Evolutionary conservation across 1,284 basidiomycete genomes (phyloP), one percentile per base, ranked within the genome.

Genomic region (Naganishia albida): DNA sequence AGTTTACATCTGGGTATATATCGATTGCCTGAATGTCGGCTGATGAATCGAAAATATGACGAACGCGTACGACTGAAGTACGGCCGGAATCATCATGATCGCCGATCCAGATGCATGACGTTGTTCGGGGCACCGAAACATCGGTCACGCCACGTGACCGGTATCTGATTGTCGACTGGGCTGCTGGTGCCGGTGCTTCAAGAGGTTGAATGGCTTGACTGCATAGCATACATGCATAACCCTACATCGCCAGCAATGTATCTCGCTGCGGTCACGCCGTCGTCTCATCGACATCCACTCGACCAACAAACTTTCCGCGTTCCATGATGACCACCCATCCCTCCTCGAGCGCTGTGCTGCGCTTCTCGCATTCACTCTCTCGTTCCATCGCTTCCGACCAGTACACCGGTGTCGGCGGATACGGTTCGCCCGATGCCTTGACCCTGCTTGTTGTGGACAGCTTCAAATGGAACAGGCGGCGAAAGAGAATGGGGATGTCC

Each of bases 211-310:
- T n/a, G n/a, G n/a, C n/a, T n/a, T n/a, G n/a, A n/a, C n/a, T 34
- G 34, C 34, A 34, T 34, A 10, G 6, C 34, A 34, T 34, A 34
- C 34, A 10, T 34, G 34, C 34, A 34, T 6, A 4, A 6, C 34
- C 34, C 34, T 34, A 34, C 34, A 34, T 34, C 10, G 34, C 4
- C 34, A 10, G 10, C 34, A 34, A 34, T 34, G 34, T n/a, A 18
- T 4, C 34, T 6, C 34, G 10, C 34, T 10, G 34, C 34, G 34
- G 6, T 50, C 38, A 60, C 26, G 57, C 57, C 15, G 57, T 60
- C 57, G 50, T 60, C 46, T 60, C 57, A 25, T 60, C 57, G 15
- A 60, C 6, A 40, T 60, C 57, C 8, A 60, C 46, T 34, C 57
- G 26, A 16, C 57, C 57, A 7, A 60, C 46, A 50, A 50, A 40